Evolutionary conservation across 306 rosid genomes (phyloP).

Genomic region (Cucumis cinereus): DNA sequence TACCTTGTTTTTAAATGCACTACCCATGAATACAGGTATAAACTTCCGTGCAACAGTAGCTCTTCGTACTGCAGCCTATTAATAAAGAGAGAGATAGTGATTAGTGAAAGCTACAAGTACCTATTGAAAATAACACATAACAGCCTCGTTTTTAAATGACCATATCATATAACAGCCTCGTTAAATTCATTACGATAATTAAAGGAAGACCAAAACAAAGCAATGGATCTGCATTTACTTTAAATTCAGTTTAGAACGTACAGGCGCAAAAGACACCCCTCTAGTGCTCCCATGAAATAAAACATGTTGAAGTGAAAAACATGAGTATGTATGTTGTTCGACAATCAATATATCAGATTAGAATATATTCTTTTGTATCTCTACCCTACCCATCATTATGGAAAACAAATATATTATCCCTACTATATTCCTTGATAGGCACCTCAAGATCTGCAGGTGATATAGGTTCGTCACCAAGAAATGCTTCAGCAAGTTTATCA

Average conservation of each 20-base stretch:
- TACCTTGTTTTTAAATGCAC: constrained; percentile 98
- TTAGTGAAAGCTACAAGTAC: not conserved
- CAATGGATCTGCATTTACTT: not conserved
- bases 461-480: constrained; percentile 76
- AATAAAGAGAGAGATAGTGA: not conserved
- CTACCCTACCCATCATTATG: not conserved
- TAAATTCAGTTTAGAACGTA: not conserved
- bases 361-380: not conserved
- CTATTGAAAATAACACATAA: not conserved
- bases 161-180: not conserved
- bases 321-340: not conserved
- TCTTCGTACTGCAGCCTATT: constrained; percentile 83
- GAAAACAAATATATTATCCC: not conserved
- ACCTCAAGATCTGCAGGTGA: constrained; percentile 83
- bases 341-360: not conserved
- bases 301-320: not conserved
- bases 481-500: constrained; percentile 88
- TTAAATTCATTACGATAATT: not conserved
- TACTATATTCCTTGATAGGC: not conserved
- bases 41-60: constrained; percentile 78
- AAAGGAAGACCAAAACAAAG: not conserved
- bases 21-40: constrained; percentile 95
- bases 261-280: not conserved
- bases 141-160: not conserved
- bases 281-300: not conserved